These are phyloP conservation scores for Rhynchosporium secalis DNA, from an alignment of 2,329 filamentous ascomycete genomes.

Conservation along the genomic window DNA sequence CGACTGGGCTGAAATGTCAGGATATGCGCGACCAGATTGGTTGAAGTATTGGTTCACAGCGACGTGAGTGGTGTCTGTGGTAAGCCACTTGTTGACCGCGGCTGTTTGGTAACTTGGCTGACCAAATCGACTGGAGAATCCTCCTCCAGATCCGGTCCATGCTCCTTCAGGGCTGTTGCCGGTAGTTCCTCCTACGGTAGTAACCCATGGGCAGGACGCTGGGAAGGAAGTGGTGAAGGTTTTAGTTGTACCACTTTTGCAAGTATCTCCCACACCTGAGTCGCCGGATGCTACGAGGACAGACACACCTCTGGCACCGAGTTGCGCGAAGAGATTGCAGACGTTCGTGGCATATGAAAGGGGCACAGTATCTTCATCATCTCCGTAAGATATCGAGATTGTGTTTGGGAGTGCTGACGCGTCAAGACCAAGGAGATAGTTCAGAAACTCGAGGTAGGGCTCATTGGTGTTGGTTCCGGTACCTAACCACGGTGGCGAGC, in stretches of 20 bases:
- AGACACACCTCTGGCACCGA: constrained; percentile 51
- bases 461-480: constrained; percentile 59
- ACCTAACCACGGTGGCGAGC: constrained; percentile 53
- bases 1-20: constrained; percentile 56
- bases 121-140: constrained; percentile 47
- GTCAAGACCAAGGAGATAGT: constrained; percentile 54
- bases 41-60: constrained; percentile 49
- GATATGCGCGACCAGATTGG: constrained; percentile 48
- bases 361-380: constrained; percentile 54
- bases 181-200: constrained; percentile 46
- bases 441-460: constrained; percentile 64
- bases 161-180: constrained; percentile 31
- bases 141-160: constrained; percentile 42
- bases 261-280: constrained; percentile 44
- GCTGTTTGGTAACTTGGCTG: constrained; percentile 45
- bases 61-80: constrained; percentile 48
- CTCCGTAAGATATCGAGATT: constrained; percentile 57
- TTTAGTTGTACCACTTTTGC: constrained; percentile 39
- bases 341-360: constrained; percentile 53
- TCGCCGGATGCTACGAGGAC: constrained; percentile 52
- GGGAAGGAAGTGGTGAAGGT: constrained; percentile 53
- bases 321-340: constrained; percentile 54
- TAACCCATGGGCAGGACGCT: constrained; percentile 53
- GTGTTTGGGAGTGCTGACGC: constrained; percentile 58
- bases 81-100: constrained; percentile 47